Base-by-base conservation (phyloP, 2,329 filamentous ascomycete genomes). In the Aspergillus quadrilineatus region DNA sequence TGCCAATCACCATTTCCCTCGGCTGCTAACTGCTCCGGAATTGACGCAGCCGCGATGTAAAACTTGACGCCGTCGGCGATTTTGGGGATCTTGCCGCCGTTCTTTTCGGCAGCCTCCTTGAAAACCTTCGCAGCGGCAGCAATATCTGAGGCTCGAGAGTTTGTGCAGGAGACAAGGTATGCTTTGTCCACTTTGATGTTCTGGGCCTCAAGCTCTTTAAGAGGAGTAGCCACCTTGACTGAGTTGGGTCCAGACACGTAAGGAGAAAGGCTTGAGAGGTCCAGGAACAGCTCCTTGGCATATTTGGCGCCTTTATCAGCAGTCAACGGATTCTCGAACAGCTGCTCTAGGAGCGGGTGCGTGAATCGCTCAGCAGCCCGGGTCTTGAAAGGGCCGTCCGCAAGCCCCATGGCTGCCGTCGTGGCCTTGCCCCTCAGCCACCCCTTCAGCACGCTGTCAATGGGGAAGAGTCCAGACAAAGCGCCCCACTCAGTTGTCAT, bases 81-180 rank as follows among this genome's bases (percentile, higher is more conserved):
- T 75, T 88, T 90, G 17, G 90, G 82, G 5, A 84, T 75, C 54
- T 81, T 78, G 12, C 86, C 89, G 26, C 79, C 79, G 54, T 85
- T 83, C 46, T 78, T 78, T 51, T 76, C 72, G 0, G 88, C 84
- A 1, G 89, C 90, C 39, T 93, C 88, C 55, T 84, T 85, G 81
- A 97, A 96, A 2, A 97, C 92, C 45, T 83, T 84, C 1, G 92
- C 92, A 1, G 93, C 93, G 0, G 89, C 86, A 0, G 85, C 86
- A 12, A 97, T 79, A 71, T 97, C 93, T 0, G 89, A 92, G 8
- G 86, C 83, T 49, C 93, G 82, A 0, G 85, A 87, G 75, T 97
- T 97, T 5, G 93, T 97, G 79, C 93, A 97, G 0, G 88, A 92
- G 0, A 97, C 88, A 0, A 97, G 79, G 71, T 96, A 97, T 0